Evolutionary conservation across 2,329 filamentous ascomycete genomes (phyloP).

Genomic region (Colletotrichum sp.): DNA sequence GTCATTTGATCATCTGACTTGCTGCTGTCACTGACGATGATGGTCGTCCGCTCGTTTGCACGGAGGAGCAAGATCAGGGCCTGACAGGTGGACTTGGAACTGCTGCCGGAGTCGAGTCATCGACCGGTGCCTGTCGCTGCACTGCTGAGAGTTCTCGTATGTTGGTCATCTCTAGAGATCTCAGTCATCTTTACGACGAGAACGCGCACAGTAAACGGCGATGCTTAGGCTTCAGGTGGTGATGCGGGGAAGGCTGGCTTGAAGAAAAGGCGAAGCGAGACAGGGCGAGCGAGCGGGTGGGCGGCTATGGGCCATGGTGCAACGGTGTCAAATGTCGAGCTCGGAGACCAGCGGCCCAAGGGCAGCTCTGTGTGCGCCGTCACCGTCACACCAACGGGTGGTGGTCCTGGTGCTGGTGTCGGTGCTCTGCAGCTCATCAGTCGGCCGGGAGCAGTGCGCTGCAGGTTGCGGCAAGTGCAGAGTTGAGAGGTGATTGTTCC

Average conservation of each 20-base stretch:
- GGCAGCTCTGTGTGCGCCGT: background rate
- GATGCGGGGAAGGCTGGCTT: background rate
- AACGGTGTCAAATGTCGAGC: slow-evolving; percentile 3
- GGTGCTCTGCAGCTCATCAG: background rate
- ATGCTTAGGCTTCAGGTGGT: background rate
- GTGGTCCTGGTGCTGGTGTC: background rate
- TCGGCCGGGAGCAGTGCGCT: background rate
- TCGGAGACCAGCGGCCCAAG: background rate
- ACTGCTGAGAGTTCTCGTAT: background rate
- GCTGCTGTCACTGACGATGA: background rate
- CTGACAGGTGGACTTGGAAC: background rate
- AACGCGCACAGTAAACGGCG: background rate
- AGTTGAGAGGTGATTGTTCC: background rate
- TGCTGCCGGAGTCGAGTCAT: background rate
- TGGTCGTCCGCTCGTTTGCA: background rate
- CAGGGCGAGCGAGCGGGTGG: background rate
- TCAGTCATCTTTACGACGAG: background rate
- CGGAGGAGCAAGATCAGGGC: background rate
- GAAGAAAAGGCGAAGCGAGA: background rate
- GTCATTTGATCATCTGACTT: background rate
- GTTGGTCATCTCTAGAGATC: background rate
- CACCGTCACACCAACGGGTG: background rate
- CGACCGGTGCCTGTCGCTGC: background rate
- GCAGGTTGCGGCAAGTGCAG: background rate
- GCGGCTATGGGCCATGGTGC: background rate